These are phyloP conservation scores for Komagataella pseudopastoris DNA, from an alignment of 805 yeast genomes.

Conservation along the genomic window DNA sequence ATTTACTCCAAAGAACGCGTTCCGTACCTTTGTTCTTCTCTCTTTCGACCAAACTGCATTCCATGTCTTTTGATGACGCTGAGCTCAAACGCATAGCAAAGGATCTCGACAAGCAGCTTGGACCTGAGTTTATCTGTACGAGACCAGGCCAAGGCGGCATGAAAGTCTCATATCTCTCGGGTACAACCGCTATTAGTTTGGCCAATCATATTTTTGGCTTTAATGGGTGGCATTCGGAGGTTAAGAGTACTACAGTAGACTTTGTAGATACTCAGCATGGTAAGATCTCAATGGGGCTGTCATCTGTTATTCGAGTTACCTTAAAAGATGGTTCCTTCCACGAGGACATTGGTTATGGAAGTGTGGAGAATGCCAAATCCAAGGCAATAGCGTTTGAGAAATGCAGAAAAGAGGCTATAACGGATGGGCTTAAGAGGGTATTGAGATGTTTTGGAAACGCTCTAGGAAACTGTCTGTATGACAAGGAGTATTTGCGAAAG, in stretches of 20 bases:
- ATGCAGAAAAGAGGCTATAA: slow-evolving; percentile 76
- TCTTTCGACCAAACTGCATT: neutral
- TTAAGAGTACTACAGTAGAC: slow-evolving; percentile 52
- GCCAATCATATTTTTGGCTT: slow-evolving; percentile 78
- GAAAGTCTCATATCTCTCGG: slow-evolving; percentile 63
- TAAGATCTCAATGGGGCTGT: slow-evolving; percentile 49
- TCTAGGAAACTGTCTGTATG: slow-evolving; percentile 75
- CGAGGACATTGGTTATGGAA: slow-evolving; percentile 69
- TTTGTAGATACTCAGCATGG: slow-evolving; percentile 54
- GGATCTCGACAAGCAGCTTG: slow-evolving; percentile 30
- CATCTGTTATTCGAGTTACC: slow-evolving; percentile 58
- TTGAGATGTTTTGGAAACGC: slow-evolving; percentile 71
- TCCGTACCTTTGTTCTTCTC: neutral
- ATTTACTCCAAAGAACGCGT: neutral
- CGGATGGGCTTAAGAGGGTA: slow-evolving; percentile 71
- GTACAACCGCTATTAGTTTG: slow-evolving; percentile 69
- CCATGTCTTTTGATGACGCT: slow-evolving; percentile 3
- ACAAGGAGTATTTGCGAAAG: slow-evolving; percentile 45
- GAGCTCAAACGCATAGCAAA: slow-evolving; percentile 13
- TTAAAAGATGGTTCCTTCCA: slow-evolving; percentile 73
- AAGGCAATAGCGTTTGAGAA: slow-evolving; percentile 68
- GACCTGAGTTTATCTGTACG: slow-evolving; percentile 68
- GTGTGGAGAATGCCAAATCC: slow-evolving; percentile 53
- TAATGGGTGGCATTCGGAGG: slow-evolving; percentile 73
- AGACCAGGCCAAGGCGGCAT: slow-evolving; percentile 66